A percentile compares a stretch with the other conserved stretches of the same genome.
Evolutionary conservation across 805 yeast species (phyloP).

Genomic region (Candida glaebosa): DNA sequence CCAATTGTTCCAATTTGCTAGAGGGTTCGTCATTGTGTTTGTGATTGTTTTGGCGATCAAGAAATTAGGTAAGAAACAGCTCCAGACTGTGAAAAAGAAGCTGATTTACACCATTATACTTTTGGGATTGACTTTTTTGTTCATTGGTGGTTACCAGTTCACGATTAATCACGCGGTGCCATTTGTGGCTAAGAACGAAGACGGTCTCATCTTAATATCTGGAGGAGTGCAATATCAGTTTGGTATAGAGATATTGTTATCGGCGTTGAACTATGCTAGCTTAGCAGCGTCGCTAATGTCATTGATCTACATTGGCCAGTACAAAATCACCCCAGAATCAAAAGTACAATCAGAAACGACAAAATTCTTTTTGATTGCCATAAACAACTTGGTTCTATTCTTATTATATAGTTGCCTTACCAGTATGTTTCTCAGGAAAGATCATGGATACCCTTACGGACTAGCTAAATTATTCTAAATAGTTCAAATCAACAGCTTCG

Average conservation of each 20-base stretch:
- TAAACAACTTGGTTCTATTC: constrained; percentile 22
- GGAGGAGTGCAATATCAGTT: constrained; percentile 69
- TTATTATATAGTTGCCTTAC: constrained; percentile 44
- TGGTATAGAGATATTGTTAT: constrained; percentile 61
- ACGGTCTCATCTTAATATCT: constrained; percentile 52
- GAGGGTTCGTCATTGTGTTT: constrained; percentile 47
- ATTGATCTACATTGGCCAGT: constrained; percentile 37
- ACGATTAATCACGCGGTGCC: constrained; percentile 60
- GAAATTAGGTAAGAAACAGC: constrained; percentile 38
- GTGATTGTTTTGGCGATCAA: constrained; percentile 44
- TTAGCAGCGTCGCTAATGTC: constrained; percentile 41
- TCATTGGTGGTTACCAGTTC: constrained; percentile 64
- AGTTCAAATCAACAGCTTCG: neutral
- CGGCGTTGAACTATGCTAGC: constrained; percentile 47
- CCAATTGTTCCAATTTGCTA: constrained; percentile 38
- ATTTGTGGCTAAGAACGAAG: constrained; percentile 52
- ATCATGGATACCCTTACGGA: constrained; percentile 46
- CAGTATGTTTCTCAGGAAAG: constrained; percentile 44
- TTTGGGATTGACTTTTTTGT: constrained; percentile 39
- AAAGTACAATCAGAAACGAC: constrained; percentile 16
- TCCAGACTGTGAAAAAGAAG: constrained; percentile 19
- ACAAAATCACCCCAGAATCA: constrained; percentile 19
- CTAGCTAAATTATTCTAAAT: constrained; percentile 28
- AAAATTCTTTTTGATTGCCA: constrained; percentile 16
- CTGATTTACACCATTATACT: constrained; percentile 22